A percentile compares a stretch with the other conserved stretches of the same genome.
Evolutionary conservation across 1,284 basidiomycete species (phyloP).

Genomic region (Tilletiaria anomala): DNA sequence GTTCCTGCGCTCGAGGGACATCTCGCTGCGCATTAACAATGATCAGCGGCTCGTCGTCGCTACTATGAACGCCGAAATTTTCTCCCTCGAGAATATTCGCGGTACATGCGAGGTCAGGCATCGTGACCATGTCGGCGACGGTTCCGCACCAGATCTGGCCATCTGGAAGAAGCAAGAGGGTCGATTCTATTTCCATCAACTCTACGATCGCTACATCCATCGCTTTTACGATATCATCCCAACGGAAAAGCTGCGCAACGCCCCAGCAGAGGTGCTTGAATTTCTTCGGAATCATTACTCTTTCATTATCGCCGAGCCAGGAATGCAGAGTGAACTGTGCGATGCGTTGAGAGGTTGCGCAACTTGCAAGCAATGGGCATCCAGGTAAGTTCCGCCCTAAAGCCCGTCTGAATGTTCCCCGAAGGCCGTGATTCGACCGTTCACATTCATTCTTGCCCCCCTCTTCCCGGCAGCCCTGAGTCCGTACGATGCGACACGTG

Average conservation of each 20-base stretch:
- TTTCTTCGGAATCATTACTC: constrained; percentile 66
- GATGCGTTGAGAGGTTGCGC: constrained; percentile 71
- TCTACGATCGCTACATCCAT: constrained; percentile 95
- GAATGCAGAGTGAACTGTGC: constrained; percentile 76
- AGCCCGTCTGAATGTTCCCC: constrained; percentile 1
- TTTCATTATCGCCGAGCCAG: constrained; percentile 84
- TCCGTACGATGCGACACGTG: constrained; percentile 86
- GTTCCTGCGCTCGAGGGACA: constrained; percentile 82
- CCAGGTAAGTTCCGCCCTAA: constrained; percentile 50
- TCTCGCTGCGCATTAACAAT: constrained; percentile 64
- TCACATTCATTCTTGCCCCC: background rate
- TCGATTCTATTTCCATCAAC: constrained; percentile 81
- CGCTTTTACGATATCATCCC: constrained; percentile 93
- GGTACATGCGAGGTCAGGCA: constrained; percentile 83
- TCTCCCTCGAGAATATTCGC: constrained; percentile 77
- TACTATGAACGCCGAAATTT: constrained; percentile 86
- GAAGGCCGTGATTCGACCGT: background rate
- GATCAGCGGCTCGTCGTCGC: constrained; percentile 80
- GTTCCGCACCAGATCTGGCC: constrained; percentile 53
- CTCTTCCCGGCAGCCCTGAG: constrained; percentile 51
- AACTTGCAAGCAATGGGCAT: constrained; percentile 73
- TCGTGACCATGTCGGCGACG: constrained; percentile 64
- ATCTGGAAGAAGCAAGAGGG: constrained; percentile 92
- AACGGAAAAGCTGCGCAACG: constrained; percentile 68
- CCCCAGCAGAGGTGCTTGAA: constrained; percentile 36